Evolutionary conservation across 345 rosid genomes (phyloP).

Genomic region (Eucalyptus coolabah): DNA sequence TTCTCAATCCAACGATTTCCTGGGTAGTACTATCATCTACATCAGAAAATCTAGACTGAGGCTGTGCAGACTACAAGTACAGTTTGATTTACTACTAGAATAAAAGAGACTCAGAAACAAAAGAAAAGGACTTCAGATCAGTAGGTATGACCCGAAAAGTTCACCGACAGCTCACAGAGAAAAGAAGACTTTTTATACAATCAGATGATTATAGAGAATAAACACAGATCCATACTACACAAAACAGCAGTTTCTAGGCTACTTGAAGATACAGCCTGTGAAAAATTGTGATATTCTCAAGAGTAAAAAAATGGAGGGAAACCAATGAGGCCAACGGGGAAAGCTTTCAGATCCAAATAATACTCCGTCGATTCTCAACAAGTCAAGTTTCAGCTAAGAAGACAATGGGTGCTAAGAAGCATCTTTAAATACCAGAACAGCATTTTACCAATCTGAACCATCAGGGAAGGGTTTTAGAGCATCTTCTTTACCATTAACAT

Average conservation of each 20-base stretch:
- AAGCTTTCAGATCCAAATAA: neutral
- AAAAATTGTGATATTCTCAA: neutral
- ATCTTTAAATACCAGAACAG: neutral
- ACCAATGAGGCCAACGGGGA: neutral
- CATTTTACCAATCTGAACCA: constrained; percentile 4
- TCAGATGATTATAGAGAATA: neutral
- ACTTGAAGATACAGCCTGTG: neutral
- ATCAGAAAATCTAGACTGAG: neutral
- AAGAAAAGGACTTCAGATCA: neutral
- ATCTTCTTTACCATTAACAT: constrained; percentile 28
- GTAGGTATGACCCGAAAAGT: neutral
- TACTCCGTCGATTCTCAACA: neutral
- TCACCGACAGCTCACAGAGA: neutral
- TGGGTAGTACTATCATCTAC: neutral
- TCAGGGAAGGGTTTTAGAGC: constrained; percentile 34
- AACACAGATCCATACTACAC: neutral
- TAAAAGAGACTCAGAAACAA: neutral
- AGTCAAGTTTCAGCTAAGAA: neutral
- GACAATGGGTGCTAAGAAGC: neutral
- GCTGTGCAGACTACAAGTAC: neutral
- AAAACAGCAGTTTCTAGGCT: neutral
- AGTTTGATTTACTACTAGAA: neutral
- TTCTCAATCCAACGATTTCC: neutral
- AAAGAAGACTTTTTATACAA: neutral
- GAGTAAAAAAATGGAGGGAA: neutral